Evolutionary conservation across 306 rosid species (phyloP).

Genomic region (Fagus crenata): DNA sequence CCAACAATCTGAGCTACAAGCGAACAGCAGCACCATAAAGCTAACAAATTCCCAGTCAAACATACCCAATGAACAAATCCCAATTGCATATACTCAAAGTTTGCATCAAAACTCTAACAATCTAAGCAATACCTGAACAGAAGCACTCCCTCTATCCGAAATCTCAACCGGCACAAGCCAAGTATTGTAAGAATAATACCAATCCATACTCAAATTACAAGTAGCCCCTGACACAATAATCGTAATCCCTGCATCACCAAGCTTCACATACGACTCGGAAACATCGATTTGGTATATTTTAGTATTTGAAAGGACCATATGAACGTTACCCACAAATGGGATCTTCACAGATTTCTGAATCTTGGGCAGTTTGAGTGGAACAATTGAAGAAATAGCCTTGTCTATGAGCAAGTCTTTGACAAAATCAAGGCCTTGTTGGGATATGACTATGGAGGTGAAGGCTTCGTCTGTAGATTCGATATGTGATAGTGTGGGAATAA

Average conservation of each 20-base stretch:
- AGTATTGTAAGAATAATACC: conserved; percentile 69
- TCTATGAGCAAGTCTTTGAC: conserved; percentile 60
- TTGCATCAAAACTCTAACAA: background rate
- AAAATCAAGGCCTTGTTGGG: conserved; percentile 79
- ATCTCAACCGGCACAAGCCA: conserved; percentile 71
- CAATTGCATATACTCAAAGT: background rate
- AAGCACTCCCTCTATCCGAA: conserved; percentile 65
- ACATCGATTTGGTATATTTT: conserved; percentile 63
- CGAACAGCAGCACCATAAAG: background rate
- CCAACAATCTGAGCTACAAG: background rate
- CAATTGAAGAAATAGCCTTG: conserved; percentile 62
- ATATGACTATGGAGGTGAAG: conserved; percentile 58
- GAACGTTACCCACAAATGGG: conserved; percentile 66
- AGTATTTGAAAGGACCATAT: conserved; percentile 56
- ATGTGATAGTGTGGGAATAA: conserved; percentile 41
- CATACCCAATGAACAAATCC: background rate
- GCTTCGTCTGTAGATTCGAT: conserved; percentile 40
- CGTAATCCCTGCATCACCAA: conserved; percentile 55
- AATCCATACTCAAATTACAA: conserved; percentile 75
- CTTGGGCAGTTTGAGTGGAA: conserved; percentile 63
- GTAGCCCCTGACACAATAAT: conserved; percentile 64
- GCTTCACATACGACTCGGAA: conserved; percentile 55
- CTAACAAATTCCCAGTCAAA: background rate
- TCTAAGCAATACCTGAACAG: conserved; percentile 61
- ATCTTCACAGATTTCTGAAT: conserved; percentile 51